Conservation (phyloP, 23 red algal genomes). For the Gracilaria gracilis region DNA sequence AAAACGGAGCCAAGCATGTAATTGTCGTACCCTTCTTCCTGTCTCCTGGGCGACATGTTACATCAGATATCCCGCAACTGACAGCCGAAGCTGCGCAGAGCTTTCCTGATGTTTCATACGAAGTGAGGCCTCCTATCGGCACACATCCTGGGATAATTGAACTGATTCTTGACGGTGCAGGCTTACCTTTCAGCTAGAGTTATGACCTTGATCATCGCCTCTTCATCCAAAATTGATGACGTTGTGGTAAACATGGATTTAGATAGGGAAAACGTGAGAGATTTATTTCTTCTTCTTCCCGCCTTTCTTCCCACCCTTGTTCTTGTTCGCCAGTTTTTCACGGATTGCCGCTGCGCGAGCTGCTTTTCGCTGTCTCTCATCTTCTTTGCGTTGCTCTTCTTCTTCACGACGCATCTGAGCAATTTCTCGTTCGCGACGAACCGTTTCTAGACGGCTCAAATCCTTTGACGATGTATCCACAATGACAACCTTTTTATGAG, state of each 20-base stretch:
- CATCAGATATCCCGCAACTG: conserved; percentile 82
- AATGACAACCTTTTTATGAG: conserved; percentile 55
- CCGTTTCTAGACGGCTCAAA: conserved; percentile 40
- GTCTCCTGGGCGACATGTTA: conserved; percentile 78
- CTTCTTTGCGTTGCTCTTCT: conserved; percentile 54
- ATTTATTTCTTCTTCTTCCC: conserved; percentile 68
- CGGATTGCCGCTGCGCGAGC: conserved; percentile 50
- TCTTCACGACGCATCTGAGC: conserved; percentile 56
- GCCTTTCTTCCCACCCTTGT: conserved; percentile 37
- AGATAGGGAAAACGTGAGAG: neutral
- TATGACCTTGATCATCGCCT: neutral
- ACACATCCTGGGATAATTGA: conserved; percentile 63
- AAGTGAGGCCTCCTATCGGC: conserved; percentile 62
- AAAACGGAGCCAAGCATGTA: conserved; percentile 74
- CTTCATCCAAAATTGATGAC: neutral
- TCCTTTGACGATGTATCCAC: conserved; percentile 48
- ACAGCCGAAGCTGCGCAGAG: conserved; percentile 61
- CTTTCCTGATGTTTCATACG: conserved; percentile 43
- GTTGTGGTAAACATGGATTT: neutral
- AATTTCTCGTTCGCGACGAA: conserved; percentile 45
- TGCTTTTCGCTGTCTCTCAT: conserved; percentile 47
- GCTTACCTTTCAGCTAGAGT: neutral
- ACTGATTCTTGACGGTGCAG: conserved; percentile 62
- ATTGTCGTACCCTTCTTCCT: conserved; percentile 94
- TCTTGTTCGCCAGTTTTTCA: conserved; percentile 67